Evolutionary conservation across 176 grass and related monocot species (phyloP), one percentile per base, ranked within the genome.

Genomic region (Rhynchospora pubera): DNA sequence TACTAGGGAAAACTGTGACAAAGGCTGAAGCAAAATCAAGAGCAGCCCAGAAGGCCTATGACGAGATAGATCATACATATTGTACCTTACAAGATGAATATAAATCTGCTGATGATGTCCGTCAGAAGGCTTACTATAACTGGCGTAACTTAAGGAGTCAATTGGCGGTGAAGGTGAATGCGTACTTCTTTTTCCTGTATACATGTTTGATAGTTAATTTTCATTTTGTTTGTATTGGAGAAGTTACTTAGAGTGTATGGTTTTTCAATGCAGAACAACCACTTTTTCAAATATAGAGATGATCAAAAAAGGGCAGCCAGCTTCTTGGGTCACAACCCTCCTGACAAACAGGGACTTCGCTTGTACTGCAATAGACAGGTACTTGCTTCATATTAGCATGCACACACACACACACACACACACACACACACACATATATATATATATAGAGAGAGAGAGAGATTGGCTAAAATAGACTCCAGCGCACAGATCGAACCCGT

Each of bases 351-450:
- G 81, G 79, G 79, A 55, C 92, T 98, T 80, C 14, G n/a, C 39
- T 19, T 50, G 18, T 76, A 88, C 75, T 98, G 95, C 85, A 90
- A 81, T 67, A 85, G 83, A 56, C 95, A 98, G 92, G 95, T 98
- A 89, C 10, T 50, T 48, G n/a, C 21, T 23, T 76, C 22, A 76
- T 76, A 76, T 55, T 26, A 28, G 71, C 21, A n/a, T n/a, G n/a
- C n/a, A n/a, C n/a, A n/a, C n/a, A n/a, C n/a, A n/a, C n/a, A n/a
- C n/a, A n/a, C n/a, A n/a, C n/a, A n/a, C n/a, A n/a, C n/a, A n/a
- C n/a, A n/a, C n/a, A n/a, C n/a, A n/a, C n/a, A n/a, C n/a, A n/a
- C n/a, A n/a, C n/a, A n/a, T n/a, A n/a, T n/a, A n/a, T n/a, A n/a
- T n/a, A n/a, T n/a, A n/a, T n/a, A n/a, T n/a, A n/a, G n/a, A n/a